These are phyloP conservation scores for Triadica sebifera DNA, from an alignment of 345 rosid genomes.

Conservation along the genomic window DNA sequence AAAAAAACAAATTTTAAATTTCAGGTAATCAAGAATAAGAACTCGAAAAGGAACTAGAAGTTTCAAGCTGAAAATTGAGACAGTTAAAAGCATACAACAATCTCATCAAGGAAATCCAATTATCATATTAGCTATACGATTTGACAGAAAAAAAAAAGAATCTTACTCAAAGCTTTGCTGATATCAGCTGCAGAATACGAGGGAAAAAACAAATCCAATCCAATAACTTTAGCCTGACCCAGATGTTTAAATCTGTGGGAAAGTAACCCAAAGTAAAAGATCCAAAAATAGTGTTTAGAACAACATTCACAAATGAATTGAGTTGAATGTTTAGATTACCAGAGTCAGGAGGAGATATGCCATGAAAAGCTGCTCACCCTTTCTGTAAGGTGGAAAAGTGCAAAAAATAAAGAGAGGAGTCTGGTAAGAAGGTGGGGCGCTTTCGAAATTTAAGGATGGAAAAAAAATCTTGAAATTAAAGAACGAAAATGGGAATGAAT, in stretches of 20 bases:
- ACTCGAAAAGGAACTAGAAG: too few species aligned
- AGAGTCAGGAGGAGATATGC: too few species aligned
- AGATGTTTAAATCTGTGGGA: constrained; percentile 17
- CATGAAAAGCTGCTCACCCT: too few species aligned
- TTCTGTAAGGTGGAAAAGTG: not conserved
- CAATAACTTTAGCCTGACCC: constrained; percentile 5
- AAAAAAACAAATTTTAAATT: too few species aligned
- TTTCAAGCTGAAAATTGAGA: too few species aligned
- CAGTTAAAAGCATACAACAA: too few species aligned
- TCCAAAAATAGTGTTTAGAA: not conserved
- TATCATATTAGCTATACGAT: too few species aligned
- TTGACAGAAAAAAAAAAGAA: too few species aligned
- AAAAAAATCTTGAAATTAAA: not conserved
- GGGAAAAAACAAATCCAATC: not conserved
- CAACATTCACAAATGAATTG: not conserved
- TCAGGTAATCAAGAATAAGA: too few species aligned
- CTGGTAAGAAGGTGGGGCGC: not conserved
- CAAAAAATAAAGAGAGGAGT: not conserved
- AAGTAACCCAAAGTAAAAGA: not conserved
- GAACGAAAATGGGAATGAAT: not conserved
- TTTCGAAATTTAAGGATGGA: not conserved
- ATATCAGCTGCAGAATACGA: not conserved
- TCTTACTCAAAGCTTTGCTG: too few species aligned
- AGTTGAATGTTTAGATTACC: too few species aligned
- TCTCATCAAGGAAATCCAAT: too few species aligned